Evolutionary conservation across 1,139 yeast genomes (phyloP), one percentile per base, ranked within the genome.

Genomic region (Candida glucosophila): DNA sequence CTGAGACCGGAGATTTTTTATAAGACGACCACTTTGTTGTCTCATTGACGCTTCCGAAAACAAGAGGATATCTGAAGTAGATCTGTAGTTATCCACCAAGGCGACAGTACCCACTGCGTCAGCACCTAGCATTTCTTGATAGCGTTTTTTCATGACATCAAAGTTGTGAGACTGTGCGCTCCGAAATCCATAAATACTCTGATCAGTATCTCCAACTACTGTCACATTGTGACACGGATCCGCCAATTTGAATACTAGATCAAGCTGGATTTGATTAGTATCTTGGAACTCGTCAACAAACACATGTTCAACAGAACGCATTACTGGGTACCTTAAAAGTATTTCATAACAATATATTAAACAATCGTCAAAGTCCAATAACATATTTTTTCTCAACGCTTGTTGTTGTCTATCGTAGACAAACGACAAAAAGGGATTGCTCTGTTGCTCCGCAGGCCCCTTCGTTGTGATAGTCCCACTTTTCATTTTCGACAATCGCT

Each of bases 171-270:
- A 63, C 22, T 75, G 74, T 0, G 97, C 96, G 39, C 81, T 76
- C 34, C 98, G 61, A 39, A 88, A 88, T 1, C 78, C 85, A 47
- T 90, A 90, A 15, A 90, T 90, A 43, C 95, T 78, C 49, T 90
- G 97, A 50, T 90, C 96, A 0, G 96, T 95, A 42, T 90, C 98
- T 1, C 98, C 98, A 1, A 90, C 97, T 2, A 86, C 74, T 0
- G 96, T 82, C 6, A 88, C 62, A 34, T 77, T 77, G 27, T 57
- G 34, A 33, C 54, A 59, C 5, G 61, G 63, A 11, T 52, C 47
- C 0, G 83, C 75, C 36, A 88, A 65, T 12, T 61, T 56, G 33
- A 67, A 68, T 64, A 83, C 68, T 24, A 90, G 56, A 28, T 72
- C 69, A 33, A 85, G 58, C 45, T 90, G 97, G 13, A 83, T 64